phyloP scores from a whole-genome alignment of 805 yeast species.

The Clavispora fructus region DNA sequence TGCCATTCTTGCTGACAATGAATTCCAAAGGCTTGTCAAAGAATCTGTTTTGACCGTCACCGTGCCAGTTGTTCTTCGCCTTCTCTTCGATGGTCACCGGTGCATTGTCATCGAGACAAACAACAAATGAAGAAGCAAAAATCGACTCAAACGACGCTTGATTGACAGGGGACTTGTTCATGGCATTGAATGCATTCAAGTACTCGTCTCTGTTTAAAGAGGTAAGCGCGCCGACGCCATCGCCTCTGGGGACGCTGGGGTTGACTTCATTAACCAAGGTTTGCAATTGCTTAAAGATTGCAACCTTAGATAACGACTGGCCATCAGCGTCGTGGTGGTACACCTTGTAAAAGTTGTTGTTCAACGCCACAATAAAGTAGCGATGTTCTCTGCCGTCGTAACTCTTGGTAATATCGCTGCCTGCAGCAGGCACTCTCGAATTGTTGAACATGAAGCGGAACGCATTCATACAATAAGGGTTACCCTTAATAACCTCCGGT shows the following conservation, averaged over 20 bases:
- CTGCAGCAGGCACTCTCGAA: constrained; percentile 67
- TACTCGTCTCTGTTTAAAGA: constrained; percentile 83
- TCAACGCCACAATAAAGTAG: constrained; percentile 66
- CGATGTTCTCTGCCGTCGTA: constrained; percentile 50
- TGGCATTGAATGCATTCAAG: constrained; percentile 53
- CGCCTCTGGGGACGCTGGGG: constrained; percentile 32
- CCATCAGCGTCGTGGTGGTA: constrained; percentile 49
- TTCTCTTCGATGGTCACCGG: constrained; percentile 82
- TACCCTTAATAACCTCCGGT: constrained; percentile 71
- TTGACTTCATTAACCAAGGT: constrained; percentile 42
- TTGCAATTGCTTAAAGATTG: constrained; percentile 55
- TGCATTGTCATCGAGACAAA: constrained; percentile 67
- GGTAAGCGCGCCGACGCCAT: constrained; percentile 74
- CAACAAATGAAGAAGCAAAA: constrained; percentile 71
- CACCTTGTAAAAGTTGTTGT: constrained; percentile 79
- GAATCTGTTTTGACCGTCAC: constrained; percentile 87
- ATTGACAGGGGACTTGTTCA: constrained; percentile 59
- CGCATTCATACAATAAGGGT: constrained; percentile 93
- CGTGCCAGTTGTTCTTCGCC: constrained; percentile 87
- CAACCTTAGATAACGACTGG: constrained; percentile 39
- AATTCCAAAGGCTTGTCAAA: constrained; percentile 90
- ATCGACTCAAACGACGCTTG: constrained; percentile 58
- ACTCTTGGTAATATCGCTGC: constrained; percentile 57
- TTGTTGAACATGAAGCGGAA: constrained; percentile 89
- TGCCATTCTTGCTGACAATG: constrained; percentile 73